Conservation (phyloP, 2,329 filamentous ascomycete genomes). For the Xylariaceae sp. region DNA sequence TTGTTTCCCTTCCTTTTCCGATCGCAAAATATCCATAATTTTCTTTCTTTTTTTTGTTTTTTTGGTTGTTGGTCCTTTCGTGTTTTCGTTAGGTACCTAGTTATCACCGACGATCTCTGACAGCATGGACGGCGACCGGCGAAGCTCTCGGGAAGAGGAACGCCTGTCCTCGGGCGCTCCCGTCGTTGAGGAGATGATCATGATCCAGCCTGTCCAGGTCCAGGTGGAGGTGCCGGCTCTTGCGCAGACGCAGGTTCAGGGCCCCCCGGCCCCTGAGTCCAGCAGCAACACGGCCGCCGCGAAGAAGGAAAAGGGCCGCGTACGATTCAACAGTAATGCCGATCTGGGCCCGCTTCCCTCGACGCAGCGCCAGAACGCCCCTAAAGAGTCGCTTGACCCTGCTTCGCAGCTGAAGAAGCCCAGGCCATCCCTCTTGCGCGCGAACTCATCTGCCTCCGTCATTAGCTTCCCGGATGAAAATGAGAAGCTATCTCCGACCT, state of each 20-base stretch:
- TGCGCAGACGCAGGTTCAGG: background rate
- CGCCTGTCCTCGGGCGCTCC: constrained; percentile 3
- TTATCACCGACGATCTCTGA: background rate
- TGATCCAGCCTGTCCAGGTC: background rate
- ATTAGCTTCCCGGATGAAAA: constrained; percentile 29
- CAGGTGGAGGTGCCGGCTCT: background rate
- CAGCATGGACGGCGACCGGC: constrained; percentile 12
- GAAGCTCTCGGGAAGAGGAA: constrained; percentile 3
- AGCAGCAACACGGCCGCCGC: background rate
- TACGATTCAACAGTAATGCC: constrained; percentile 45
- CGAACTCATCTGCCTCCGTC: constrained; percentile 38
- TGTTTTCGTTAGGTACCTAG: background rate
- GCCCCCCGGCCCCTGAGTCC: background rate
- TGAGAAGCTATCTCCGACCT: constrained; percentile 23
- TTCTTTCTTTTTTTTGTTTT: background rate
- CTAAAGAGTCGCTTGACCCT: constrained; percentile 15
- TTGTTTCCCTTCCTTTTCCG: background rate
- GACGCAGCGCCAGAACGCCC: constrained; percentile 17
- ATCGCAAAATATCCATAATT: background rate
- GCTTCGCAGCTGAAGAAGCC: constrained; percentile 27
- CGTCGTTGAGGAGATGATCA: no score
- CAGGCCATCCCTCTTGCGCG: constrained; percentile 40
- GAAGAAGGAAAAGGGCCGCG: constrained; percentile 42
- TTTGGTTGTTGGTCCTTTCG: no score
- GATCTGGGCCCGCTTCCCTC: constrained; percentile 30